Evolutionary conservation across 805 yeast species (phyloP).

Genomic region (Kazachstania viticola): DNA sequence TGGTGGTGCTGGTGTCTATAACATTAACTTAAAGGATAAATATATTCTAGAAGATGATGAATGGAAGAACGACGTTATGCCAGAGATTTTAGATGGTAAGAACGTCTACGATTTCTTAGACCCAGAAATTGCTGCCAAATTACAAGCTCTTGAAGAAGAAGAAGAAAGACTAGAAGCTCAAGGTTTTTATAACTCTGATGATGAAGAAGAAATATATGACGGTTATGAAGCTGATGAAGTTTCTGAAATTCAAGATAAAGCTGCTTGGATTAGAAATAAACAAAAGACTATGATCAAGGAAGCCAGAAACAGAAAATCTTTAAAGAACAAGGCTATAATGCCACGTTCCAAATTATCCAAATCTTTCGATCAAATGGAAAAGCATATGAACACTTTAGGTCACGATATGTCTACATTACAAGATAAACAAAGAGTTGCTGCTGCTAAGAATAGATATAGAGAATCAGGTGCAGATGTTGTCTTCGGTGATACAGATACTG

Average conservation of each 20-base stretch:
- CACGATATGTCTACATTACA: slow-evolving; percentile 66
- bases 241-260: slow-evolving; percentile 65
- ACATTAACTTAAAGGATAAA: slow-evolving; percentile 84
- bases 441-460: slow-evolving; percentile 29
- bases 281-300: slow-evolving; percentile 89
- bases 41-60: slow-evolving; percentile 89
- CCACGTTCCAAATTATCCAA: slow-evolving; percentile 82
- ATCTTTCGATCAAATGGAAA: slow-evolving; percentile 68
- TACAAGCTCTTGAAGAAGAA: slow-evolving; percentile 92
- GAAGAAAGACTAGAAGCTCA: slow-evolving; percentile 88
- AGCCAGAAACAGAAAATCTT: slow-evolving; percentile 74
- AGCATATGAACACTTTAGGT: slow-evolving; percentile 81
- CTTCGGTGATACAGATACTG: slow-evolving; percentile 37
- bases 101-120: slow-evolving; percentile 96
- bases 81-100: slow-evolving; percentile 91
- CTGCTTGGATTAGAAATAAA: slow-evolving; percentile 89
- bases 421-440: slow-evolving; percentile 35
- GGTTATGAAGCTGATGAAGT: slow-evolving; percentile 57
- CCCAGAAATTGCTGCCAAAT: slow-evolving; percentile 85
- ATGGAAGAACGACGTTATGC: slow-evolving; percentile 96
- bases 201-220: slow-evolving; percentile 64
- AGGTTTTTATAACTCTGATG: slow-evolving; percentile 92
- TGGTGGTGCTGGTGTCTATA: slow-evolving; percentile 98
- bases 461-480: slow-evolving; percentile 74
- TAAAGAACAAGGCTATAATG: slow-evolving; percentile 78